Evolutionary conservation across 768 basidiomycete species (phyloP), one percentile per base, ranked within the genome.

Genomic region (Strobilomyces confusus): DNA sequence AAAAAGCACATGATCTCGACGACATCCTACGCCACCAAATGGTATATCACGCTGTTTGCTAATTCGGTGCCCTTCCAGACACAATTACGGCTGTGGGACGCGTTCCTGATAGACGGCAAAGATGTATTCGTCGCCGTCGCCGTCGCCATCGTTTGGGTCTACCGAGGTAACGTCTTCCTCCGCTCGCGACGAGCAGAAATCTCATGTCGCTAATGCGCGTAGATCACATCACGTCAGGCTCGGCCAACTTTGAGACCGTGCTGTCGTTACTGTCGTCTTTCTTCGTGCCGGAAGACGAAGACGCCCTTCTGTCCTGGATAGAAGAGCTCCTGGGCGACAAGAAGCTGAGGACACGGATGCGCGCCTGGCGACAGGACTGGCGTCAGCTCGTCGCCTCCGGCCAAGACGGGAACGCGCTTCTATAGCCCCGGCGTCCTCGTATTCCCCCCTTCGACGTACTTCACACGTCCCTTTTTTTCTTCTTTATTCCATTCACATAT

Each of bases 21-120:
- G 13, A 95, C 94, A 26, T 84, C 92, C 19, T 99, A 95, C 72
- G 94, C 94, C 25, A 98, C 95, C 2, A 98, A 98, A 71, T 98
- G 97, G 97, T 99, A 98, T 68, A 98, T 99, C 70, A 98, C 97
- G 3, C 76, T 98, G 14, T 99, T 98, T 64, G 84, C 94, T 46
- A 97, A 95, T 66, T 90, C 91, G 0, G 87, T 99, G 40, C 93
- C 95, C 22, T 98, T 95, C 69, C 91, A 95, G 70, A 92, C 88
- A 44, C 94, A 98, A 73, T 73, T 98, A 25, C 80, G 97, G 56
- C 67, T 99, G 29, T 99, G 95, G 95, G 97, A 99, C 67, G 92
- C 82, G 12, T 90, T 97, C 64, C 74, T 97, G 43, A 71, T 95
- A 20, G 95, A 98, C 57, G 97, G 97, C 11, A 79, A 83, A 60